These are phyloP conservation scores for Hibiscus tridactylites DNA, from an alignment of 345 rosid species.

Conservation along the genomic window DNA sequence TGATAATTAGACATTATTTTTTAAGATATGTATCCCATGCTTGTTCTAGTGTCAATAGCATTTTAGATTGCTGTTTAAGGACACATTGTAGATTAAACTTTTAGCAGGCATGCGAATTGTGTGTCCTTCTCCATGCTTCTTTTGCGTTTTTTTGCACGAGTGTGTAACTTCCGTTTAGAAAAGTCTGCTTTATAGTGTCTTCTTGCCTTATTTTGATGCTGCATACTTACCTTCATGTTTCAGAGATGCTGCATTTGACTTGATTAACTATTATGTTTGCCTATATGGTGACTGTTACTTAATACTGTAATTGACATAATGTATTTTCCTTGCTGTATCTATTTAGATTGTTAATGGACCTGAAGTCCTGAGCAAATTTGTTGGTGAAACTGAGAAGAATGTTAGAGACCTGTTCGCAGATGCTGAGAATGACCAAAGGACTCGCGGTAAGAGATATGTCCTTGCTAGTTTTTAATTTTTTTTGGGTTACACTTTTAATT, in stretches of 20 bases:
- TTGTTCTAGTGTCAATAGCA: neutral
- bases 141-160: neutral
- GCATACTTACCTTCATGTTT: constrained; percentile 1
- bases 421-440: constrained; percentile 93
- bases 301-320: neutral
- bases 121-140: neutral
- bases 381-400: constrained; percentile 97
- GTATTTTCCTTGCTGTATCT: constrained; percentile 17
- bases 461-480: constrained; percentile 2
- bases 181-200: neutral
- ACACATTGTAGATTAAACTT: neutral
- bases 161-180: neutral
- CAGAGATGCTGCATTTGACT: neutral
- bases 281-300: neutral
- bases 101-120: neutral
- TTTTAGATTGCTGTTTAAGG: neutral
- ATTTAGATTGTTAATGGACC: constrained; percentile 91
- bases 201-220: neutral
- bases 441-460: constrained; percentile 46
- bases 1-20: neutral
- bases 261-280: neutral
- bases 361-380: constrained; percentile 95
- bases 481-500: constrained; percentile 11
- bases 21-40: neutral
- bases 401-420: constrained; percentile 94